Percentiles rank a stretch among this genome's conserved stretches.
Conservation (phyloP, 2,329 filamentous ascomycete species). For the Conoideocrella luteorostrata region DNA sequence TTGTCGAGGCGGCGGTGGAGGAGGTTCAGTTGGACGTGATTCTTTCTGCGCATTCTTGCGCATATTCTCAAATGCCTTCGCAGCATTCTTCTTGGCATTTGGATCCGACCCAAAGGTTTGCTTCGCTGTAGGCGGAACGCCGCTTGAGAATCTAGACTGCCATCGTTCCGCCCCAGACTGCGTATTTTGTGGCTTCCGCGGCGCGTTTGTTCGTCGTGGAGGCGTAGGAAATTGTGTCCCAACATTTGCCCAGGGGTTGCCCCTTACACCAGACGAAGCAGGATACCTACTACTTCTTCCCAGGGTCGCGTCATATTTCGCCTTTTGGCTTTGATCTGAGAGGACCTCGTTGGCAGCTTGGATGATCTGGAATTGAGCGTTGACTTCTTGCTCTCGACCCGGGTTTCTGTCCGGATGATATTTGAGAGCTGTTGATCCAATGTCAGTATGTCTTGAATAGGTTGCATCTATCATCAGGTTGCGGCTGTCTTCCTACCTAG, state of each 20-base stretch:
- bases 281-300: constrained; percentile 33
- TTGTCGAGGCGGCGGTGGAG: constrained; percentile 30
- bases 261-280: constrained; percentile 47
- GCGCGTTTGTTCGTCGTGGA: constrained; percentile 32
- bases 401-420: constrained; percentile 88
- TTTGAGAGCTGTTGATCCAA: constrained; percentile 55
- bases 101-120: constrained; percentile 26
- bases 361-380: constrained; percentile 78
- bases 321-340: constrained; percentile 41
- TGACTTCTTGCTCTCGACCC: constrained; percentile 72
- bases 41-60: constrained; percentile 25
- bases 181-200: constrained; percentile 13
- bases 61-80: constrained; percentile 38
- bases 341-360: constrained; percentile 78
- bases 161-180: constrained; percentile 40
- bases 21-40: constrained; percentile 18
- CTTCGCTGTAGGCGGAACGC: constrained; percentile 37
- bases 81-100: constrained; percentile 34
- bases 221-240: constrained; percentile 45
- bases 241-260: constrained; percentile 51
- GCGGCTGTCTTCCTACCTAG: constrained; percentile 51
- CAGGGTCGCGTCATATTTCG: constrained; percentile 47
- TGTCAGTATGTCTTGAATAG: constrained; percentile 16
- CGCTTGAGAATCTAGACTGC: constrained; percentile 33
- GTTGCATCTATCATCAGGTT: neutral